Evolutionary conservation across 2,329 filamentous ascomycete species (phyloP).

Genomic region (Talaromyces sp.): DNA sequence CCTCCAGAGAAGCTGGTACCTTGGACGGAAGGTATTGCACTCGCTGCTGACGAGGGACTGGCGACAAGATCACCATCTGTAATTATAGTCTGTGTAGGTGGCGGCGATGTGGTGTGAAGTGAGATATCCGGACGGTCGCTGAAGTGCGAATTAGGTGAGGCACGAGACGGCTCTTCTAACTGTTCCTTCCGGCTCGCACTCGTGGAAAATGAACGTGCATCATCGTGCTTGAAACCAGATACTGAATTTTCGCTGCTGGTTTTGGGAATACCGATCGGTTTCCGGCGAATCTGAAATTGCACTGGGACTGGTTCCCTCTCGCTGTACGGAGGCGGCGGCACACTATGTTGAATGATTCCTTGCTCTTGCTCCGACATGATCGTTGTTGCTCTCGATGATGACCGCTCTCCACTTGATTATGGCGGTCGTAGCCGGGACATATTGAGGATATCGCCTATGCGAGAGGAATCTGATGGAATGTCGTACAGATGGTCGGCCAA

Average conservation of each 20-base stretch:
- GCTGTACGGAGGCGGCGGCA: conserved; percentile 10
- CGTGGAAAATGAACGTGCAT: not conserved
- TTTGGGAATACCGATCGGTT: conserved; percentile 5
- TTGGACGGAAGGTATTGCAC: not conserved
- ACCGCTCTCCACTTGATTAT: not conserved
- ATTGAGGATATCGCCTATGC: not conserved
- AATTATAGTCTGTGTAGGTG: not conserved
- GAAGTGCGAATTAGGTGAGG: not conserved
- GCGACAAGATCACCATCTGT: not conserved
- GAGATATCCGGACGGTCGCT: not conserved
- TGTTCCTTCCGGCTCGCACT: not conserved
- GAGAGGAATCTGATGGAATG: not conserved
- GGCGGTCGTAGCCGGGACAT: not conserved
- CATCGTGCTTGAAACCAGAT: not conserved
- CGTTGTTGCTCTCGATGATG: not conserved
- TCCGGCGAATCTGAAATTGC: conserved; percentile 18
- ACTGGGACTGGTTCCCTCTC: not conserved
- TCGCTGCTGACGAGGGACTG: conserved; percentile 8
- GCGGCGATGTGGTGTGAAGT: not conserved
- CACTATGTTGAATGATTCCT: not conserved
- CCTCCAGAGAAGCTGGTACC: not conserved
- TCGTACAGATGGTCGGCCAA: not conserved
- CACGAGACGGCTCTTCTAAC: not conserved
- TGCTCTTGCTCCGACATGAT: conserved; percentile 6
- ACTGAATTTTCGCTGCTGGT: not conserved